Conservation (phyloP, 495 filamentous ascomycete species). For the Arthonia radiata region DNA sequence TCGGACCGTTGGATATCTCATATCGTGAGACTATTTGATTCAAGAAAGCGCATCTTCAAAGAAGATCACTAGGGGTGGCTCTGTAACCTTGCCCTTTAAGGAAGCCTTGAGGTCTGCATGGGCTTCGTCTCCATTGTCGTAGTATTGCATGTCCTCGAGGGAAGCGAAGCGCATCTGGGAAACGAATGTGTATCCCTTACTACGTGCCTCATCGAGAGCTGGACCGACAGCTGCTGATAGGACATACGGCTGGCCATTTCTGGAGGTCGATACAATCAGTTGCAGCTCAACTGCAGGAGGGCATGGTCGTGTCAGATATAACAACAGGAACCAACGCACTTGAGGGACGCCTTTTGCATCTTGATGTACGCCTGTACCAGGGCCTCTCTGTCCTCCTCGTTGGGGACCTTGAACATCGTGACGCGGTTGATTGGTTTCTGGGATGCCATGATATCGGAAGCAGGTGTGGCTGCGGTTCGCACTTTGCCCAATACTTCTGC, state of each 20-base stretch:
- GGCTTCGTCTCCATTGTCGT: slow-evolving; percentile 37
- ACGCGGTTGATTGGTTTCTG: slow-evolving; percentile 27
- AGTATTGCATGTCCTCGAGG: slow-evolving; percentile 45
- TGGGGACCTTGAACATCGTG: slow-evolving; percentile 34
- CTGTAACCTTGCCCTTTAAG: neutral
- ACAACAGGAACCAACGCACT: slow-evolving; percentile 19
- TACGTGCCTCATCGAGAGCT: slow-evolving; percentile 25
- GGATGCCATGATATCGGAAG: too few relatives aligned
- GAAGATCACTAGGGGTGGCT: neutral
- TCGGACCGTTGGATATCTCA: too few relatives aligned
- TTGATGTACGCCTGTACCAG: slow-evolving; percentile 25
- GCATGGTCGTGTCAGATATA: neutral
- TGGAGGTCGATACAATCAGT: neutral
- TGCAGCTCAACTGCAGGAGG: neutral
- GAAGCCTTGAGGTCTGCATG: neutral
- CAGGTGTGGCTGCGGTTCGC: too few relatives aligned
- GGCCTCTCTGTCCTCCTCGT: slow-evolving; percentile 18
- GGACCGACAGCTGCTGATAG: slow-evolving; percentile 18
- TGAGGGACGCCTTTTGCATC: slow-evolving; percentile 23
- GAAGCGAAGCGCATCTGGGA: slow-evolving; percentile 32
- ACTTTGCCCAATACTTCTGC: too few relatives aligned
- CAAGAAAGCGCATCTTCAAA: neutral
- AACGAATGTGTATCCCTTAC: slow-evolving; percentile 37
- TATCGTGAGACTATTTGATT: too few relatives aligned
- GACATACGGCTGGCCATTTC: slow-evolving; percentile 45